Evolutionary conservation across 1,284 basidiomycete genomes (phyloP).

Genomic region (Vanrija sp.): DNA sequence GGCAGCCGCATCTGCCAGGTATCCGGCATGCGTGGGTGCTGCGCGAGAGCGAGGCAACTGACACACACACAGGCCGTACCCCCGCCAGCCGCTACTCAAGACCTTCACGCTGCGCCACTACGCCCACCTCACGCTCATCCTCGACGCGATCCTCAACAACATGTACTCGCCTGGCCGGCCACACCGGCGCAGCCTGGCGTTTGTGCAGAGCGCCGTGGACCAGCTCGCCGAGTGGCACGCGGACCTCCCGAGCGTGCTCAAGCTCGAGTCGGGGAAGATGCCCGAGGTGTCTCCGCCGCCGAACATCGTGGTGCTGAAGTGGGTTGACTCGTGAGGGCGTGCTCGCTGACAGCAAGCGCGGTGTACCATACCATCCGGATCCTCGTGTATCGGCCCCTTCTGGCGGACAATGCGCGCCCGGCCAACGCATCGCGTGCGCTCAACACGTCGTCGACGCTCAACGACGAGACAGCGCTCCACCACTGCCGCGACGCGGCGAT

Average conservation of each 20-base stretch:
- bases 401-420: conserved; percentile 4
- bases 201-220: conserved; percentile 6
- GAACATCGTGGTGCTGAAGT: conserved; percentile 11
- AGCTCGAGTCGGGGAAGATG: neutral
- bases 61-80: conserved; percentile 3
- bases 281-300: conserved; percentile 2
- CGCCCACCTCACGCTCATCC: conserved; percentile 12
- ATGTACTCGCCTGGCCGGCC: conserved; percentile 19
- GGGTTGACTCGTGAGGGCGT: neutral
- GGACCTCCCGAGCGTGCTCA: conserved; percentile 1
- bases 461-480: conserved; percentile 1
- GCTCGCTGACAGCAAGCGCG: conserved; percentile 5
- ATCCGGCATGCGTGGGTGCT: neutral
- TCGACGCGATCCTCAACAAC: conserved; percentile 19
- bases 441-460: neutral
- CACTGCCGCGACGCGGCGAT: conserved; percentile 13
- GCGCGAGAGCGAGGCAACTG: neutral
- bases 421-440: conserved; percentile 6
- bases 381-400: conserved; percentile 15
- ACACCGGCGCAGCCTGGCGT: conserved; percentile 10
- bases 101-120: conserved; percentile 11
- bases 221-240: conserved; percentile 1
- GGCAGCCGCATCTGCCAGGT: neutral
- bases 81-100: conserved; percentile 8
- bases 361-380: conserved; percentile 10